phyloP scores from a whole-genome alignment of 2,329 filamentous ascomycete genomes.

The Tolypocladium cylindrosporum region DNA sequence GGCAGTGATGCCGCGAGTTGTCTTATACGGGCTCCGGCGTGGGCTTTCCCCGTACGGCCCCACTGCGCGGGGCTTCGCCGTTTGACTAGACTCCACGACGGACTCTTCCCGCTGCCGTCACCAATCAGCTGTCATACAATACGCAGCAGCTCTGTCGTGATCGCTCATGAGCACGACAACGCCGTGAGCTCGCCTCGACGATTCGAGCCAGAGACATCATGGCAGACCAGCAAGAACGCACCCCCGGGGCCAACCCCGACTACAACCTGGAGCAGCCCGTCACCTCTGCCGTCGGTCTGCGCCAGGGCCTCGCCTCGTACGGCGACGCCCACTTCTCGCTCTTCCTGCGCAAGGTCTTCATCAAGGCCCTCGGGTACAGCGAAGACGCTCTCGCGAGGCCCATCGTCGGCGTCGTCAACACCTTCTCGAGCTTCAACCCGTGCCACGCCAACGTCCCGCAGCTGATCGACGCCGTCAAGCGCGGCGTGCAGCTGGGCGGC shows the following conservation, averaged over 20 bases:
- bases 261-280: conserved; percentile 51
- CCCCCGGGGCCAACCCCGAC: conserved; percentile 27
- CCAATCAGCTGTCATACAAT: neutral
- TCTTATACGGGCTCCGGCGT: neutral
- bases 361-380: conserved; percentile 65
- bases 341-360: conserved; percentile 67
- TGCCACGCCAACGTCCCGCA: conserved; percentile 65
- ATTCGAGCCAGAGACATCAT: neutral
- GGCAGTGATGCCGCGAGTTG: neutral
- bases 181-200: neutral
- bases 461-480: conserved; percentile 59
- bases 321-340: conserved; percentile 67
- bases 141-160: neutral
- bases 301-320: conserved; percentile 57
- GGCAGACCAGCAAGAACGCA: neutral
- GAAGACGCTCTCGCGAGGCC: conserved; percentile 61
- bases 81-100: neutral
- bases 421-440: conserved; percentile 62
- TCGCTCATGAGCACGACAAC: neutral
- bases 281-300: conserved; percentile 39
- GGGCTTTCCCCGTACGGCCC: neutral
- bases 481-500: conserved; percentile 56
- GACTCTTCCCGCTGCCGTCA: neutral
- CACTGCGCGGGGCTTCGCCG: neutral
- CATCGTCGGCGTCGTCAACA: conserved; percentile 68